Evolutionary conservation across 495 filamentous ascomycete species (phyloP).

Genomic region (Darksidea phi): DNA sequence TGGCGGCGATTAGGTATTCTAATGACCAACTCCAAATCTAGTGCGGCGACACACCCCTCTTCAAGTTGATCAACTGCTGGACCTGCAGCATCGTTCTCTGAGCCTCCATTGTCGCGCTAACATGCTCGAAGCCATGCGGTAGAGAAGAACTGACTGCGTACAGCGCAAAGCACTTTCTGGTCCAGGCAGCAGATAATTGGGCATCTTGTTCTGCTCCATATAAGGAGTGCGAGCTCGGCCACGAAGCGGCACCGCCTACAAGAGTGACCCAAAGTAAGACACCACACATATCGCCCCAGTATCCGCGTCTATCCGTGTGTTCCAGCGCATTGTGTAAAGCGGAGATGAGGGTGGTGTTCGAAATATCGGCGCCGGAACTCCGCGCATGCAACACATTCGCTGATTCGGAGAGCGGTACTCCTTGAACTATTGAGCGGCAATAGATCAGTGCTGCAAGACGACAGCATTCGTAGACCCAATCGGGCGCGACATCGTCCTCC

Average conservation of each 20-base stretch:
- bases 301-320: slow-evolving; percentile 16
- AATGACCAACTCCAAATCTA: not conserved
- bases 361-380: slow-evolving; percentile 6
- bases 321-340: slow-evolving; percentile 28
- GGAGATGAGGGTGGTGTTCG: slow-evolving; percentile 9
- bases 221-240: not conserved
- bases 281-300: slow-evolving; percentile 28
- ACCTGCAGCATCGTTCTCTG: slow-evolving; percentile 34
- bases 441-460: slow-evolving; percentile 32
- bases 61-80: slow-evolving; percentile 28
- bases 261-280: slow-evolving; percentile 31
- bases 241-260: slow-evolving; percentile 23
- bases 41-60: slow-evolving; percentile 14
- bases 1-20: not conserved
- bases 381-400: slow-evolving; percentile 20
- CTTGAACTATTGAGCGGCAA: slow-evolving; percentile 31
- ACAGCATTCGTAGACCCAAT: slow-evolving; percentile 33
- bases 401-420: slow-evolving; percentile 27
- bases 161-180: slow-evolving; percentile 30
- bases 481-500: slow-evolving; percentile 6
- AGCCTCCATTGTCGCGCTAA: slow-evolving; percentile 16
- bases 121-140: slow-evolving; percentile 17
- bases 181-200: slow-evolving; percentile 10
- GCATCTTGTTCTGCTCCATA: slow-evolving; percentile 16
- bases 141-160: slow-evolving; percentile 18